These are phyloP conservation scores for Fusarium palustre DNA, from an alignment of 2,329 filamentous ascomycete genomes.

Conservation along the genomic window DNA sequence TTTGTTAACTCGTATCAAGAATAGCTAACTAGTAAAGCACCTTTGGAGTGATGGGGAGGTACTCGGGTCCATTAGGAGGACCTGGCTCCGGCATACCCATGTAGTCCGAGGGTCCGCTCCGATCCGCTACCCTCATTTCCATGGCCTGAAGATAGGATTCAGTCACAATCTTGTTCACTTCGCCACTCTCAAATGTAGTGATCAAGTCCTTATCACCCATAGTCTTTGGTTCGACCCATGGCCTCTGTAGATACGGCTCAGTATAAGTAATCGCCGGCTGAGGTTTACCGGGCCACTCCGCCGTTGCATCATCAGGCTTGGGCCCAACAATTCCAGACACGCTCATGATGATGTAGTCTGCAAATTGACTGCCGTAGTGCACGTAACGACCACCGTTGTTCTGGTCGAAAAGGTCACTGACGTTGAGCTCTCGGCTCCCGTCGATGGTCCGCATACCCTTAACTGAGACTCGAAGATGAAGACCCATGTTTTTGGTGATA, in stretches of 20 bases:
- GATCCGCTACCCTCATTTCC: background rate
- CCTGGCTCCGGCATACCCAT: constrained; percentile 2
- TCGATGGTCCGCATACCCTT: background rate
- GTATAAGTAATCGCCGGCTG: background rate
- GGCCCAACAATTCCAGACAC: constrained; percentile 3
- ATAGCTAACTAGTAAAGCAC: background rate
- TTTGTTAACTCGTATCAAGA: no score
- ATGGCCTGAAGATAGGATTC: background rate
- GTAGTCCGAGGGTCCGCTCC: background rate
- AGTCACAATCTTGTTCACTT: background rate
- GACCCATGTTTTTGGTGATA: constrained; percentile 3
- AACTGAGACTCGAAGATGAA: background rate
- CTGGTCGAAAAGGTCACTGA: background rate
- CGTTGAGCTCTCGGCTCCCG: background rate
- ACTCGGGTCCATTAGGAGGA: background rate
- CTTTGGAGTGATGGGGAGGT: background rate
- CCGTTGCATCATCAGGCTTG: background rate
- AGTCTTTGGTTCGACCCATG: background rate
- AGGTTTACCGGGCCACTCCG: background rate
- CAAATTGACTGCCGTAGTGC: background rate
- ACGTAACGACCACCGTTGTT: constrained; percentile 3
- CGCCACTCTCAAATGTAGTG: background rate
- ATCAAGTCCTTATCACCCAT: background rate
- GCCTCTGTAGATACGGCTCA: background rate
- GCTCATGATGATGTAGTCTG: constrained; percentile 3